Evolutionary conservation across 2,329 filamentous ascomycete species (phyloP).

Genomic region (Parastagonospora avenae): DNA sequence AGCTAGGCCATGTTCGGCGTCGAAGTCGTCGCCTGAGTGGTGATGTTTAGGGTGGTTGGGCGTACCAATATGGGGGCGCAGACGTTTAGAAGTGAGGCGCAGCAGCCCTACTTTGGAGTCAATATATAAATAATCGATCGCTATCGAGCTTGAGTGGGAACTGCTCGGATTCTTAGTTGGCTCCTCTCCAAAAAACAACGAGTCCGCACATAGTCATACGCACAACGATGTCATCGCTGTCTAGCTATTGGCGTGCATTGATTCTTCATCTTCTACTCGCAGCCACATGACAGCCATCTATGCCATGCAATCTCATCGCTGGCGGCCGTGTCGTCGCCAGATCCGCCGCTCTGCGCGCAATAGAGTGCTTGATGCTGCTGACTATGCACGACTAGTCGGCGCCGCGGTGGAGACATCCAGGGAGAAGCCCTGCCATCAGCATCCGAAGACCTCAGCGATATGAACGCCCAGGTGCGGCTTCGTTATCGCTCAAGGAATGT

Average conservation of each 20-base stretch:
- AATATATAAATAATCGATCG: slow-evolving; percentile 25
- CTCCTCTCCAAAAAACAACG: too few relatives aligned
- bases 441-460: slow-evolving; percentile 15
- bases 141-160: not conserved
- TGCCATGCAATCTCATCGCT: slow-evolving; percentile 11
- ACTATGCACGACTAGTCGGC: slow-evolving; percentile 27
- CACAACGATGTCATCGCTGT: slow-evolving; percentile 17
- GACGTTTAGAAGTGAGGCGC: slow-evolving; percentile 40
- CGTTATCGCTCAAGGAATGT: slow-evolving; percentile 14
- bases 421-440: slow-evolving; percentile 23
- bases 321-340: slow-evolving; percentile 8
- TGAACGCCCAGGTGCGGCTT: slow-evolving; percentile 12
- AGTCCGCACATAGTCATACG: too few relatives aligned
- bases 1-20: not conserved
- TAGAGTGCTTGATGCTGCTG: slow-evolving; percentile 12
- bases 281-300: slow-evolving; percentile 16
- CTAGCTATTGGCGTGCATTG: slow-evolving; percentile 25
- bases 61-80: slow-evolving; percentile 30
- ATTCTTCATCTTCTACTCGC: slow-evolving; percentile 15
- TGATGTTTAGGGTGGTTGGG: slow-evolving; percentile 30
- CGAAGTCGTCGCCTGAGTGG: slow-evolving; percentile 9
- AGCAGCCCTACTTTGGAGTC: slow-evolving; percentile 33
- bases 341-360: slow-evolving; percentile 2
- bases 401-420: slow-evolving; percentile 22
- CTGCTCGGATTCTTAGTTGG: not conserved